Conservation (phyloP, 768 basidiomycete genomes). For the Paxillus rubicundulus region DNA sequence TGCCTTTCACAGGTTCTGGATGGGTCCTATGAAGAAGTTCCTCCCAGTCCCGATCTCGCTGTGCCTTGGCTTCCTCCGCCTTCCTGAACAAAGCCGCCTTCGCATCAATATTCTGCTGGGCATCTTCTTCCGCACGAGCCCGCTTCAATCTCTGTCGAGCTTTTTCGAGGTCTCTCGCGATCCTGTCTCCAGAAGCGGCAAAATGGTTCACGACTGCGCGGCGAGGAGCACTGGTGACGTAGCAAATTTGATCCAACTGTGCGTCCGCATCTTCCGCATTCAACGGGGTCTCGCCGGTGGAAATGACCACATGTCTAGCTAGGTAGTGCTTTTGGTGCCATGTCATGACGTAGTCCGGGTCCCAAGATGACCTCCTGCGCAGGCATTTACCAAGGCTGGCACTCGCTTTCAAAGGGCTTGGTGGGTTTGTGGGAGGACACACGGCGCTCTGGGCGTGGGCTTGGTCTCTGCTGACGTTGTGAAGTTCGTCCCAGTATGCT, state of each 20-base stretch:
- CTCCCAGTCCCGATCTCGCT: constrained; percentile 68
- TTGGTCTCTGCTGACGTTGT: constrained; percentile 43
- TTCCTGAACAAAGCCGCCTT: constrained; percentile 58
- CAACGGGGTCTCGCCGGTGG: constrained; percentile 45
- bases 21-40: constrained; percentile 52
- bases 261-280: constrained; percentile 43
- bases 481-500: constrained; percentile 58
- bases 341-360: constrained; percentile 55
- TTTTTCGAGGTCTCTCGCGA: constrained; percentile 44
- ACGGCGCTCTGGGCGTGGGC: constrained; percentile 23
- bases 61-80: constrained; percentile 56
- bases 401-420: constrained; percentile 24
- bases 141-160: constrained; percentile 36
- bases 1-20: constrained; percentile 48
- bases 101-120: constrained; percentile 40
- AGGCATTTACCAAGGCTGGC: constrained; percentile 45
- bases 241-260: constrained; percentile 46
- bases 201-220: constrained; percentile 48
- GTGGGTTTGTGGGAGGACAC: constrained; percentile 18
- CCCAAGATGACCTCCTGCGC: constrained; percentile 62
- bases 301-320: constrained; percentile 44
- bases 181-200: constrained; percentile 36
- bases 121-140: constrained; percentile 25
- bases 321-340: constrained; percentile 70
- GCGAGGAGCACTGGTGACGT: constrained; percentile 55